Evolutionary conservation across 2,329 filamentous ascomycete species (phyloP), one percentile per base, ranked within the genome.

Genomic region (Metarhizium guizhouense): DNA sequence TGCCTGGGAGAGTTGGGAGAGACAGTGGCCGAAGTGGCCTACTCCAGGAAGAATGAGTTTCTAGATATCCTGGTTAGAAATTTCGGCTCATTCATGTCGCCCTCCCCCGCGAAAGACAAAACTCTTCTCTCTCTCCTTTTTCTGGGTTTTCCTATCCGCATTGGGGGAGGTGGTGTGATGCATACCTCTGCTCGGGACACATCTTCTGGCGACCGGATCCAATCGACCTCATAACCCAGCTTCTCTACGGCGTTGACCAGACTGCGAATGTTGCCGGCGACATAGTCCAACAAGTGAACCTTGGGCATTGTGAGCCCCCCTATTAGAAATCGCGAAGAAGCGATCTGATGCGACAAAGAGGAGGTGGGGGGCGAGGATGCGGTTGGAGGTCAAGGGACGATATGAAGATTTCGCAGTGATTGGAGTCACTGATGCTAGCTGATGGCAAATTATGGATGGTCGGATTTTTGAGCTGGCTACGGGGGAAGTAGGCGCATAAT

Each of bases 191-290:
- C 94, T 64, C 86, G 84, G 59, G 84, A 76, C 54, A 99, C 84
- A 72, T 97, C 91, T 63, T 88, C 84, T 4, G 94, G 94, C 38
- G 84, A 84, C 65, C 81, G 87, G 62, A 99, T 80, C 94, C 93
- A 97, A 76, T 94, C 88, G 50, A 99, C 90, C 48, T 88, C 82
- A 70, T 93, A 97, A 59, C 94, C 94, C 57, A 93, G 82, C 73
- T 94, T 95, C 72, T 99, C 93, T 67, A 99, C 95, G 65, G 93
- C 94, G 77, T 99, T 99, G 68, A 92, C 93, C 65, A 99, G 82
- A 60, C 92, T 96, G 61, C 93, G 87, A 64, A 99, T 86, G 72
- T 99, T 99, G 68, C 94, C 94, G 59, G 94, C 93, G 62, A 96
- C 93, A 70, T 96, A 97, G 76, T 97, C 79, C 64, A 87, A 73